Evolutionary conservation across 495 filamentous ascomycete species (phyloP), one percentile per base, ranked within the genome.

Genomic region (Pseudoneurospora amorphoporcata): DNA sequence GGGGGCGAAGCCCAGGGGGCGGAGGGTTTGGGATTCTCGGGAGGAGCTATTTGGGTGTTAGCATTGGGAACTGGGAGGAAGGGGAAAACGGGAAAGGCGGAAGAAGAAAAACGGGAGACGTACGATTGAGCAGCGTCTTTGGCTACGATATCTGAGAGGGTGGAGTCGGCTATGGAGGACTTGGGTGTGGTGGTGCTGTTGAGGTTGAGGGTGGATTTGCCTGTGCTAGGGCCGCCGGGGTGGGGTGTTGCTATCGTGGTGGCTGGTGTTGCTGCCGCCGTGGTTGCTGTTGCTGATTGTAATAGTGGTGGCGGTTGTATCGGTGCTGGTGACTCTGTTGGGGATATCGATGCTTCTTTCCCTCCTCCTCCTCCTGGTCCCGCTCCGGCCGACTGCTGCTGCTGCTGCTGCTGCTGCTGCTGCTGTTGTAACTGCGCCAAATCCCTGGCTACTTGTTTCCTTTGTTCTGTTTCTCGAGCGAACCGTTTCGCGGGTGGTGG

Each of bases 111-210:
- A 3, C 16, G 47, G 53, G 3, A 3, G 16, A 61, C 76, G 53
- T 74, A 81, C 79, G 73, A 74, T 72, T 78, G 74, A 1, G 77
- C 80, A 5, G 80, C 80, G 53, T 82, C 80, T 43, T 73, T 81
- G 68, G 80, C 80, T n/a, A 82, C 76, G 37, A 82, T 73, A 68
- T 82, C 80, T 9, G 80, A 82, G 10, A 81, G 69, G 0, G 75
- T 68, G 0, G 75, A 74, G 12, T 74, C 77, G 17, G 71, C 53
- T 29, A 68, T 70, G 10, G 29, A 41, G 69, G 19, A 32, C 1
- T 68, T 40, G 19, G 72, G 16, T 8, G 58, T 39, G 53, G 17
- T 43, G 17, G n/a, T 17, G 14, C 23, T 23, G 23, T 23, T 23
- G 23, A 23, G 23, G 1, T 43, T 65, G 43, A 42, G 23, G 7